phyloP scores from a whole-genome alignment of 371 early-diverging fungal species.

The Mortierella sp. region DNA sequence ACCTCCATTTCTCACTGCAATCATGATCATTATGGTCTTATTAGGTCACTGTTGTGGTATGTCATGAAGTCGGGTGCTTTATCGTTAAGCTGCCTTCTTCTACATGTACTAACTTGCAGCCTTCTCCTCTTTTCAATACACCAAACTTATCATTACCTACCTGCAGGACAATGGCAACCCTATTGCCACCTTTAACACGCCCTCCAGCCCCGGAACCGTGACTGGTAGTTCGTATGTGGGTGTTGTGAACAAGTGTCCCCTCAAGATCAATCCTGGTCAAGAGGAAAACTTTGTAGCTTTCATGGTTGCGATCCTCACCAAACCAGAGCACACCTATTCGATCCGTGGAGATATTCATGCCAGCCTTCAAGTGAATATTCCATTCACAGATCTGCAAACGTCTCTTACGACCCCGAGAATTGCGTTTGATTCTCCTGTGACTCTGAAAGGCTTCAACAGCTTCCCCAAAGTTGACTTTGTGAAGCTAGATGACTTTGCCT shows the following conservation, averaged over 20 bases:
- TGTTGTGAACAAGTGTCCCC: not conserved
- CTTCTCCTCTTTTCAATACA: no score
- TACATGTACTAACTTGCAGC: not conserved
- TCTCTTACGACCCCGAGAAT: not conserved
- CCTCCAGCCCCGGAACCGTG: not conserved
- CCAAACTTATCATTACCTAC: not conserved
- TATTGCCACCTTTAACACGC: not conserved
- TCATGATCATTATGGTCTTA: no score
- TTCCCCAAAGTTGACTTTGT: not conserved
- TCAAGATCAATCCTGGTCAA: not conserved
- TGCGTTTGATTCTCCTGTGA: conserved; percentile 1
- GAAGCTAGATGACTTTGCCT: not conserved
- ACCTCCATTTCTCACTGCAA: not conserved
- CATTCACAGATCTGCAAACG: not conserved
- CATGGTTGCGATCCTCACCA: not conserved
- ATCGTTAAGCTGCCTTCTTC: no score
- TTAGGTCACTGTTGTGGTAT: no score
- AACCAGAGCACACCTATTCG: not conserved
- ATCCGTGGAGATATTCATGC: not conserved
- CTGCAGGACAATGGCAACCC: not conserved
- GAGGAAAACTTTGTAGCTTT: not conserved
- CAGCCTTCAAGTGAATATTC: not conserved
- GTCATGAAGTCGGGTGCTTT: no score
- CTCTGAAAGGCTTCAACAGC: conserved; percentile 4
- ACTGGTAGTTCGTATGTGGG: no score